Base-by-base conservation (phyloP, 768 basidiomycete genomes). In the Kwoniella dendrophila region DNA sequence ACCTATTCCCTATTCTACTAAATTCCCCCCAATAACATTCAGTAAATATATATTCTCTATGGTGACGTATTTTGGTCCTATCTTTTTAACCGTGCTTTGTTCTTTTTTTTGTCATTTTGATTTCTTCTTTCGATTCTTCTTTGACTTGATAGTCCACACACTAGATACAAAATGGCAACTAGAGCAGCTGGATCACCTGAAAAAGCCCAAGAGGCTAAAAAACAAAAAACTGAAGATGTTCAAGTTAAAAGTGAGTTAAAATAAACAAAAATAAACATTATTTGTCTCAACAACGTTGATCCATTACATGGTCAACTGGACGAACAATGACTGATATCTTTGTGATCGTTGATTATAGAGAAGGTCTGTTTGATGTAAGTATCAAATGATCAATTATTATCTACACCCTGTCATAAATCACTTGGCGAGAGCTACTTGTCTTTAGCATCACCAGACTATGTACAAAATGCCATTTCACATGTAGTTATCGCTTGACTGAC, bases 311-410 rank as follows among this genome's bases (percentile, higher is more conserved):
- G 8, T 20, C 12, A 43, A 30, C 24, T 29, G 27, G 32, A 7
- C 2, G 12, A 56, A 27, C 30, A 3, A 33, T 12, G 18, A 50
- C 30, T 59, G 57, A 38, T 29, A 18, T n/a, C 63, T 14, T 6
- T 22, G 24, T 29, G 12, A 29, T 62, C 30, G 32, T 18, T 43
- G 16, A 22, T 30, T 16, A 20, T 61, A 80, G 78, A 91, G 83
- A 93, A 91, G 82, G 88, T 94, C 80, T 93, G 92, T 79, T 83
- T 93, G 64, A 92, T 93, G 91, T 90, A 78, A 73, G 87, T 79
- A 6, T 11, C 5, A 14, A 32, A 36, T 36, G 34, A 36, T 8
- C 34, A 36, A 8, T 43, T 43, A 11, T 43, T 20, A 20, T 20
- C 12, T 43, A 20, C 41, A 6, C 8, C 12, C 12, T 20, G 6